phyloP scores from a whole-genome alignment of 441 rosid genomes.

The Croton laevigatus region DNA sequence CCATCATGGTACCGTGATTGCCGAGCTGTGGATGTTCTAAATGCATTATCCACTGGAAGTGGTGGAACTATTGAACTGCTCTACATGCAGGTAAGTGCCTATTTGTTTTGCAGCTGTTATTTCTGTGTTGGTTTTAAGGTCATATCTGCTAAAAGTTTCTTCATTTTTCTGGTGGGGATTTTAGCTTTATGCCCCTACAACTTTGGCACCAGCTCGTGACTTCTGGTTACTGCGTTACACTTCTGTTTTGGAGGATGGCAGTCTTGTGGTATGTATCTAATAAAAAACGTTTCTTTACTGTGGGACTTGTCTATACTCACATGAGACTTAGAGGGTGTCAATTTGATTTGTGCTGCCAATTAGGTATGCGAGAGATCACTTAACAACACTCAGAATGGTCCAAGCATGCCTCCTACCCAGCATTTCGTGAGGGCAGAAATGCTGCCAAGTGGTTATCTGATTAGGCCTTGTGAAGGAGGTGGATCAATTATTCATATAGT shows the following conservation, averaged over 20 bases:
- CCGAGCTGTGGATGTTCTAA: constrained; percentile 93
- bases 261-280: constrained; percentile 75
- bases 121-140: neutral
- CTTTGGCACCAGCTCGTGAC: constrained; percentile 95
- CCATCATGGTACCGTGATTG: constrained; percentile 96
- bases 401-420: constrained; percentile 88
- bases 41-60: constrained; percentile 82
- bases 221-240: constrained; percentile 96
- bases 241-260: constrained; percentile 93
- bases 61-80: constrained; percentile 98
- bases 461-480: constrained; percentile 97
- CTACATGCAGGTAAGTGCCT: constrained; percentile 70
- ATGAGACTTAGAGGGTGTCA: neutral
- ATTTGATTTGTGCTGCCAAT: constrained; percentile 5
- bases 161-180: neutral
- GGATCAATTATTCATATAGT: constrained; percentile 93
- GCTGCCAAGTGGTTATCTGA: constrained; percentile 89
- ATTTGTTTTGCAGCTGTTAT: neutral
- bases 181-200: constrained; percentile 95
- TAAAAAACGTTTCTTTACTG: neutral
- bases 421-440: constrained; percentile 96
- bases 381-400: constrained; percentile 89
- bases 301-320: neutral
- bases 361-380: constrained; percentile 95
- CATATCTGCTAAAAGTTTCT: constrained; percentile 1